Conservation (phyloP, 331 rosid genomes). For the Pyrus hybrid region DNA sequence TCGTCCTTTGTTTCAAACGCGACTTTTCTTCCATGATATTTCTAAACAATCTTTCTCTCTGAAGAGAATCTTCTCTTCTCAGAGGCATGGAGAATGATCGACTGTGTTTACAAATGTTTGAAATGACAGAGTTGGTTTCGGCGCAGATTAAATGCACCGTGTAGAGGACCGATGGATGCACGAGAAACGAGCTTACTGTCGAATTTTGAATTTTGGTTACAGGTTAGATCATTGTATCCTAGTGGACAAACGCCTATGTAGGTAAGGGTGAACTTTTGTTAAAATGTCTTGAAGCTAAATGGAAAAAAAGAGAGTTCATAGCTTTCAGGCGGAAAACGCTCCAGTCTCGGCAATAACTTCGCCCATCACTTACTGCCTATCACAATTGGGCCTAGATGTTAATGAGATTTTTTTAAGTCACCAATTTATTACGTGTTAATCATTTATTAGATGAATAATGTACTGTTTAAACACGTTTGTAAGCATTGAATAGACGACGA, state of each 20-base stretch:
- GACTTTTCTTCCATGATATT: neutral
- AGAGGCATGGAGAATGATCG: neutral
- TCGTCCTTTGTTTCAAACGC: neutral
- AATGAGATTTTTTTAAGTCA: neutral
- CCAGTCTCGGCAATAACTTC: too few species aligned
- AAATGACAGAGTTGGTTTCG: neutral
- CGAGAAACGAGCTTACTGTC: neutral
- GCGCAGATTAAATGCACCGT: neutral
- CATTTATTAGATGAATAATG: neutral
- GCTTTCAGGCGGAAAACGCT: too few species aligned
- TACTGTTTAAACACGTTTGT: neutral
- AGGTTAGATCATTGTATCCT: neutral
- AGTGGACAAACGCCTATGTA: neutral
- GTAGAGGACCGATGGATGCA: neutral
- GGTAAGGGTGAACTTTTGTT: neutral
- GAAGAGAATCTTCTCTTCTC: neutral
- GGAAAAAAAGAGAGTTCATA: rapidly evolving
- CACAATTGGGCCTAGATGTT: neutral
- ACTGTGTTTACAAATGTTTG: neutral
- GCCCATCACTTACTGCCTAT: neutral
- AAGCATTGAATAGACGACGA: neutral
- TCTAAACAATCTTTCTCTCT: neutral
- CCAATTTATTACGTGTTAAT: too few species aligned
- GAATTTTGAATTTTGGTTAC: neutral
- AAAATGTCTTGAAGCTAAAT: too few species aligned